phyloP scores from a whole-genome alignment of 495 filamentous ascomycete species.

The Hypoxylon trugodes region DNA sequence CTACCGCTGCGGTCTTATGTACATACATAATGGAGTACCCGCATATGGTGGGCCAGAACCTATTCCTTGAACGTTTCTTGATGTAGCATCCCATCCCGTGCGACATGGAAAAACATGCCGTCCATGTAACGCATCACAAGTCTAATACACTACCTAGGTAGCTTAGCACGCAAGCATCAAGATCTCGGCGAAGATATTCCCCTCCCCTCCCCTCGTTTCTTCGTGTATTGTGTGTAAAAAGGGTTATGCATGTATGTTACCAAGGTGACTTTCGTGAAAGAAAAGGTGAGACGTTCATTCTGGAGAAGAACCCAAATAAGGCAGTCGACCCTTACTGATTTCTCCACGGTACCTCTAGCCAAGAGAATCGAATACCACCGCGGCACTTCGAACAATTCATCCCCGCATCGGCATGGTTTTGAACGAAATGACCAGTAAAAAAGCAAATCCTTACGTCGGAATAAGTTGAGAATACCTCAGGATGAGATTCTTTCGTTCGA shows the following conservation, averaged over 20 bases:
- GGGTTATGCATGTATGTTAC: not conserved
- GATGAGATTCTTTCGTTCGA: slow-evolving; percentile 22
- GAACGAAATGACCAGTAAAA: slow-evolving; percentile 2
- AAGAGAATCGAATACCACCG: slow-evolving; percentile 40
- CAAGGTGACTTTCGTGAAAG: slow-evolving; percentile 10
- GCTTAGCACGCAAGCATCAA: slow-evolving; percentile 32
- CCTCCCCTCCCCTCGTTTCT: not conserved
- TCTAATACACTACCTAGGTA: slow-evolving; percentile 34
- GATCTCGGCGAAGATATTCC: slow-evolving; percentile 13
- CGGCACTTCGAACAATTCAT: slow-evolving; percentile 35
- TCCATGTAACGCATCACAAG: slow-evolving; percentile 38
- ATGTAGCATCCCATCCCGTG: slow-evolving; percentile 40
- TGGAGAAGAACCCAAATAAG: not conserved
- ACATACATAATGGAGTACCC: slow-evolving; percentile 22
- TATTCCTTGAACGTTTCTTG: slow-evolving; percentile 29
- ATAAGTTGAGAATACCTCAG: slow-evolving; percentile 29
- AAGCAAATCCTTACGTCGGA: slow-evolving; percentile 3
- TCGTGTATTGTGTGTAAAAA: not conserved
- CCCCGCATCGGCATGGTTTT: slow-evolving; percentile 39
- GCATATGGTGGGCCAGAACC: slow-evolving; percentile 23
- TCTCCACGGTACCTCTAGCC: slow-evolving; percentile 11
- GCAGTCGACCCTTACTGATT: not conserved
- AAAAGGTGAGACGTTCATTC: slow-evolving; percentile 14
- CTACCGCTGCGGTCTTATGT: slow-evolving; percentile 25
- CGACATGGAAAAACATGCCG: slow-evolving; percentile 33